Conservation (phyloP, 345 rosid species). For the Melaleuca quinquenervia region DNA sequence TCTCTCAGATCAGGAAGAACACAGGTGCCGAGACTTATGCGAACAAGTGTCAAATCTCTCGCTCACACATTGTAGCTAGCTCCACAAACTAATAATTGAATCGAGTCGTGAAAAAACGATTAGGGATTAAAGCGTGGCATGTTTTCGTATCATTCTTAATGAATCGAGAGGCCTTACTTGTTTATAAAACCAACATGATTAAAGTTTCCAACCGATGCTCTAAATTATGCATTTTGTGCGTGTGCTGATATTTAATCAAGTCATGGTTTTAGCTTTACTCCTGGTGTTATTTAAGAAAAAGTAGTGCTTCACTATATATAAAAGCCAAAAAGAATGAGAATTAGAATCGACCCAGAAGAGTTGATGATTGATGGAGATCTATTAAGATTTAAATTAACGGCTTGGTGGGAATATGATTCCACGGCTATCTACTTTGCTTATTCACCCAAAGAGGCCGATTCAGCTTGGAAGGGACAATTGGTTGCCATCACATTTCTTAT, state of each 20-base stretch:
- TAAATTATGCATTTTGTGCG: background rate
- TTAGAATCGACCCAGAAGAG: background rate
- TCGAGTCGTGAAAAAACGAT: background rate
- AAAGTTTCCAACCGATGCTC: background rate
- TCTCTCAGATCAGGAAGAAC: too few relatives aligned
- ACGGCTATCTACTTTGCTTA: background rate
- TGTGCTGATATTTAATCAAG: background rate
- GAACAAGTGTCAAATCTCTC: too few relatives aligned
- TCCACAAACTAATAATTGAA: background rate
- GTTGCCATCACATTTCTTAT: background rate
- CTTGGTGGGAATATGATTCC: background rate
- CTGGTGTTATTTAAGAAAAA: background rate
- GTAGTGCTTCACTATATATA: background rate
- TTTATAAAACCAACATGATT: background rate
- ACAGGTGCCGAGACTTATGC: too few relatives aligned
- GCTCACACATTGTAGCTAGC: too few relatives aligned
- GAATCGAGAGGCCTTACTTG: background rate
- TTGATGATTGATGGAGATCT: background rate
- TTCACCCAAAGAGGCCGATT: background rate
- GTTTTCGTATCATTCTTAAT: background rate
- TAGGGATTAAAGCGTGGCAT: background rate
- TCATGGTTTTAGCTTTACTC: background rate
- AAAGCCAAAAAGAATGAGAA: background rate
- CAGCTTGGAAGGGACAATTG: background rate
- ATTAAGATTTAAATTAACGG: background rate